Conservation (phyloP, 176 grass and related monocot genomes). For the Lolium perenne region DNA sequence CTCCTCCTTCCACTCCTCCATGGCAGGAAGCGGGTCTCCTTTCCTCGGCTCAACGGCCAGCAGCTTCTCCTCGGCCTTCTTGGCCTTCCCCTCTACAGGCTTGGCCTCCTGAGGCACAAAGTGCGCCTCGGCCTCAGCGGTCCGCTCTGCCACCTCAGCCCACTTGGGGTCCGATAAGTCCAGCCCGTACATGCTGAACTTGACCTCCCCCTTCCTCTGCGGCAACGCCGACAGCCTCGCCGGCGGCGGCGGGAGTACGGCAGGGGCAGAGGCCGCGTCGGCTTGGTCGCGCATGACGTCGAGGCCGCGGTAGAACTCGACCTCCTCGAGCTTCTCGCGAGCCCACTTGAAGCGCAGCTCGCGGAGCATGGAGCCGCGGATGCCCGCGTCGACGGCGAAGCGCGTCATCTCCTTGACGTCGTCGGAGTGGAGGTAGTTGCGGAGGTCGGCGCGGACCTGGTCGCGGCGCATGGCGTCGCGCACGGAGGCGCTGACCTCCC, state of each 20-base stretch:
- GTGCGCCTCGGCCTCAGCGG: slow-evolving; percentile 57
- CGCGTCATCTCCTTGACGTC: slow-evolving; percentile 95
- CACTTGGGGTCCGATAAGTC: slow-evolving; percentile 85
- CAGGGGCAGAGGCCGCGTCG: slow-evolving; percentile 9
- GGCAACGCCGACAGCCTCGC: slow-evolving; percentile 62
- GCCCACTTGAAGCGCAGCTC: slow-evolving; percentile 99
- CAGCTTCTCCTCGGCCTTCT: slow-evolving; percentile 70
- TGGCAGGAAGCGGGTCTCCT: slow-evolving; percentile 52
- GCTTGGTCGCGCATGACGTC: slow-evolving; percentile 61
- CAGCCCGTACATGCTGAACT: slow-evolving; percentile 81
- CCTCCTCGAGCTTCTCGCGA: slow-evolving; percentile 85
- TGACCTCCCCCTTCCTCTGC: slow-evolving; percentile 82
- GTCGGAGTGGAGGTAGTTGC: slow-evolving; percentile 73
- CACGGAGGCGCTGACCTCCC: slow-evolving; percentile 69
- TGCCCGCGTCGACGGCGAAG: slow-evolving; percentile 80
- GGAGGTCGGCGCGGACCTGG: slow-evolving; percentile 63
- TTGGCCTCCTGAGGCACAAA: slow-evolving; percentile 72
- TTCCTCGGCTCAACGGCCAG: slow-evolving; percentile 53
- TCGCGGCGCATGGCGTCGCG: slow-evolving; percentile 59
- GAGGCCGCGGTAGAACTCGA: slow-evolving; percentile 76
- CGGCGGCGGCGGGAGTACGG: background rate
- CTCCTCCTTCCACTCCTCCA: slow-evolving; percentile 86
- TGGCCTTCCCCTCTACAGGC: slow-evolving; percentile 67
- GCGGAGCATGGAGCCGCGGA: slow-evolving; percentile 78
- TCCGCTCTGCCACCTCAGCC: slow-evolving; percentile 77